Base-by-base conservation (phyloP, 768 basidiomycete genomes). In the Hypsizygus marmoreus region DNA sequence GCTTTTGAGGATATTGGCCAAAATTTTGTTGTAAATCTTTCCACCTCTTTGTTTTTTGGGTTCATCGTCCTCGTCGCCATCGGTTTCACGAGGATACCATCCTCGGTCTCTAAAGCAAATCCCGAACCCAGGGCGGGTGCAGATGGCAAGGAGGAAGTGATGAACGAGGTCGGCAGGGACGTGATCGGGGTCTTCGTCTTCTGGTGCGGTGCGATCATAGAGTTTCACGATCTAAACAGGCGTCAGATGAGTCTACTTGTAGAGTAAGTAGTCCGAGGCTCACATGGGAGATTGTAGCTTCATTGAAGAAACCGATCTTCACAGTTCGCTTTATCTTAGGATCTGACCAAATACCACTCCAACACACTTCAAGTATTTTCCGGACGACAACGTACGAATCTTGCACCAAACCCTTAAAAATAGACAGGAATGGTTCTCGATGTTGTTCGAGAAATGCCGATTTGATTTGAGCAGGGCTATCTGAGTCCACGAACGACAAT, bases 101-200 rank as follows among this genome's bases (percentile, higher is more conserved):
- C 94, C 94, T 6, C 80, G 76, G 57, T 95, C 91, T 40, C 72
- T 81, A 68, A 95, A 97, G 58, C 94, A 97, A 11, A 97, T 74
- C 0, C 94, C 94, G 10, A 73, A 67, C 0, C 94, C 93, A 0
- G 91, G 88, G 19, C 80, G 81, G 0, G 89, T 87, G 55, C 87
- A 89, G 23, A 92, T 81, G 2, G 86, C 87, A 20, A 95, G 77
- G 9, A 97, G 69, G 64, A 97, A 97, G 56, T 94, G 91, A 49
- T 92, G 89, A 0, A 80, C 84, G 3, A 95, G 74, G 52, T 95
- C 85, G 1, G 87, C 91, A 8, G 84, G 86, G 14, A 84, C 64
- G 34, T 82, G 69, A 12, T 82, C 81, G 2, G 69, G 60, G 14
- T 77, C 71, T 2, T 64, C 62, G 6, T 67, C 71, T 51, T 85